phyloP scores from a whole-genome alignment of 495 filamentous ascomycete genomes.

The Neurospora sp. region DNA sequence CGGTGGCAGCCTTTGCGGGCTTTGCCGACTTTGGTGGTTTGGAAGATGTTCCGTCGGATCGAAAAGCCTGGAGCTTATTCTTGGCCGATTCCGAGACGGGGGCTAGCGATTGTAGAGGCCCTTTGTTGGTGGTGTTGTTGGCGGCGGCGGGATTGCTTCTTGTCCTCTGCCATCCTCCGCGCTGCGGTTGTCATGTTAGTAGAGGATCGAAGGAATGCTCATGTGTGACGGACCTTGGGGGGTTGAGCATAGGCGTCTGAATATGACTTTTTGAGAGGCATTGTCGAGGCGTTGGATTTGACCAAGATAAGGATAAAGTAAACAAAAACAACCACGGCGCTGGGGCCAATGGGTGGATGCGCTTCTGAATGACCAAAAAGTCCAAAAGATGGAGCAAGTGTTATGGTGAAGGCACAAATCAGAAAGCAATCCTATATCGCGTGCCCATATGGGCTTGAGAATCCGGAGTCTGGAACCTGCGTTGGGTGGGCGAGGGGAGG shows the following conservation, averaged over 20 bases:
- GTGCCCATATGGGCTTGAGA: no score
- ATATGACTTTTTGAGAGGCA: conserved; percentile 44
- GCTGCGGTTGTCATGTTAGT: conserved; percentile 9
- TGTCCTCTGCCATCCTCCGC: conserved; percentile 39
- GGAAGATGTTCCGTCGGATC: conserved; percentile 13
- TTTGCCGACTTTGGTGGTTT: neutral
- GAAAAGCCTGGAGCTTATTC: conserved; percentile 40
- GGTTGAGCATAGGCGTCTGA: conserved; percentile 32
- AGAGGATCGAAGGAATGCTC: neutral
- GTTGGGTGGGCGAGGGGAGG: neutral
- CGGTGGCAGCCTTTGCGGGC: conserved; percentile 1
- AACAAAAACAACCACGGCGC: neutral
- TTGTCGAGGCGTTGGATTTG: conserved; percentile 5
- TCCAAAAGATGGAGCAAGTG: neutral
- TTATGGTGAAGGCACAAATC: neutral
- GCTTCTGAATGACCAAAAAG: neutral
- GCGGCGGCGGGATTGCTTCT: conserved; percentile 35
- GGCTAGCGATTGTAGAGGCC: conserved; percentile 15
- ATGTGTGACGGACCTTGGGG: conserved; percentile 9
- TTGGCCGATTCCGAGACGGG: conserved; percentile 40
- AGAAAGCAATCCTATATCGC: neutral
- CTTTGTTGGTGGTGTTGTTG: conserved; percentile 9
- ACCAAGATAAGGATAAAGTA: neutral
- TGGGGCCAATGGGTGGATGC: neutral
- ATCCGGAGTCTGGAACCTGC: neutral